Base-by-base conservation (phyloP, 2,329 filamentous ascomycete species). In the Ophiostoma quercus region DNA sequence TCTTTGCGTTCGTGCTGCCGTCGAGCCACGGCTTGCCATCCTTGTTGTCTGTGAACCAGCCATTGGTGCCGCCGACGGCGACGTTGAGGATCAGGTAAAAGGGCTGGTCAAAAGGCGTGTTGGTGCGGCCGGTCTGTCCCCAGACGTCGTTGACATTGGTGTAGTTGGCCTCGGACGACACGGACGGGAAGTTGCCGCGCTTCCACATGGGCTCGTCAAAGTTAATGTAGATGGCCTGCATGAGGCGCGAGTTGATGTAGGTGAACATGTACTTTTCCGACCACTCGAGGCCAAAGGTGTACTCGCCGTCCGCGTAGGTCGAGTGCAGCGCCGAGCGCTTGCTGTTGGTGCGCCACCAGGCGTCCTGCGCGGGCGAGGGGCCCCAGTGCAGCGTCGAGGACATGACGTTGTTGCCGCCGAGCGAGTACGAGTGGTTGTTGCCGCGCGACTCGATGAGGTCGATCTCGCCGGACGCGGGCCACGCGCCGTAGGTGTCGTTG, bases 181-280 rank as follows among this genome's bases (percentile, higher is more conserved):
- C 82, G 22, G 84, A 78, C 5, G 90, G 88, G 77, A 94, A 94
- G 68, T 83, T 79, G 37, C 91, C 90, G 66, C 88, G 87, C 74
- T 87, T 74, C 86, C 88, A 93, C 76, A 93, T 85, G 11, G 86
- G 83, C 74, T 85, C 77, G 74, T 89, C 82, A 76, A 93, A 93
- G 78, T 89, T 91, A 74, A 86, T 89, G 82, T 93, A 96, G 72
- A 92, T 84, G 68, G 94, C 91, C 78, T 94, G 91, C 37, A 93
- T 82, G 25, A 96, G 85, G 14, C 90, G 88, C 65, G 86, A 90
- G 83, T 95, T 90, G 81, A 96, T 84, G 77, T 93, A 96, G 0
- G 91, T 94, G 81, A 94, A 96, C 71, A 95, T 82, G 78, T 96
- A 95, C 79, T 94, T 94, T 75, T 94, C 86, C 68, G 88, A 92